Conservation (phyloP, 1,284 basidiomycete species). For the Fomitopsis schrenkii region DNA sequence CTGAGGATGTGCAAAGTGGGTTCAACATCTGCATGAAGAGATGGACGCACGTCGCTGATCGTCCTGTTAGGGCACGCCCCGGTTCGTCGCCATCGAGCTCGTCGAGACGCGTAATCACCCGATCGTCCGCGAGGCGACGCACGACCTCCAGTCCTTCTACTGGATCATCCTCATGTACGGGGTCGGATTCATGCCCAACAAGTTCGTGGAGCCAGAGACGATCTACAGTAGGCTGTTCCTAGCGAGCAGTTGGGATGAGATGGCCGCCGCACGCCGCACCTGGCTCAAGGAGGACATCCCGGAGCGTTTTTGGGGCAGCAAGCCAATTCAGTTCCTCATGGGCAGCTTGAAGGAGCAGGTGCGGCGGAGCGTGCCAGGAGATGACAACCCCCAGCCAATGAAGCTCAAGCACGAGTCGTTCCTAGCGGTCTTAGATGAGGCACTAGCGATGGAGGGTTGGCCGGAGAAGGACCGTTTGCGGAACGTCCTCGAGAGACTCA, state of each 20-base stretch:
- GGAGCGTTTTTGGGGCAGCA: neutral
- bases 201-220: neutral
- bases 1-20: slow-evolving; percentile 7
- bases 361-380: neutral
- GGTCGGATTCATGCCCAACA: neutral
- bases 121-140: neutral
- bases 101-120: neutral
- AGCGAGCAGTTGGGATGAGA: neutral
- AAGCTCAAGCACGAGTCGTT: neutral
- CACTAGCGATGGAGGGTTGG: neutral
- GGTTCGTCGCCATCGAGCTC: slow-evolving; percentile 9
- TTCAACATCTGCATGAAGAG: neutral
- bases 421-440: neutral
- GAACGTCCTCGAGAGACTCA: no score
- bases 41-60: neutral
- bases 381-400: neutral
- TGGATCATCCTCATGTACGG: slow-evolving; percentile 4
- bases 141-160: slow-evolving; percentile 14
- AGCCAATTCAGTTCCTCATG: neutral
- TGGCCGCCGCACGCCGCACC: neutral
- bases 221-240: neutral
- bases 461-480: neutral
- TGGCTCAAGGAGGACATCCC: neutral
- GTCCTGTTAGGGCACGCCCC: slow-evolving; percentile 8
- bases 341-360: neutral